These are phyloP conservation scores for Eragrostis tef DNA, from an alignment of 202 grass and related monocot genomes.

Conservation along the genomic window DNA sequence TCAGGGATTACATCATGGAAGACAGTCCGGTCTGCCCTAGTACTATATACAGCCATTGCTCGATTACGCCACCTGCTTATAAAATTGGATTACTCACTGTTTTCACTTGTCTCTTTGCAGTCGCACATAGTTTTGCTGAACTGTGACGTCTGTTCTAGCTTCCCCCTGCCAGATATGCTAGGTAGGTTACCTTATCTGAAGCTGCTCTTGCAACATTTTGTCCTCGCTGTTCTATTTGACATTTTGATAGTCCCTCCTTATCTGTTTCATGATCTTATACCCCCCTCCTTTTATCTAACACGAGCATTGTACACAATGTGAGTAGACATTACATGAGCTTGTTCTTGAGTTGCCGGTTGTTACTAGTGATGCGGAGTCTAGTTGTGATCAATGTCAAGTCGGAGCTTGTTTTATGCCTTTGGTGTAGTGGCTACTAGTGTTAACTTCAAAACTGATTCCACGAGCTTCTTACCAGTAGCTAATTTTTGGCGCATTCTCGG, in stretches of 20 bases:
- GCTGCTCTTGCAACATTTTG: neutral
- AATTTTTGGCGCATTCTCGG: neutral
- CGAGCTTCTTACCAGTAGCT: neutral
- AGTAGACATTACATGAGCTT: conserved; percentile 1
- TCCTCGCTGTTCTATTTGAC: neutral
- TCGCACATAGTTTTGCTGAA: conserved; percentile 98
- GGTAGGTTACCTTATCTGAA: conserved; percentile 60
- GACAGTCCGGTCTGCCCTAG: conserved; percentile 64
- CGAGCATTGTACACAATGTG: neutral
- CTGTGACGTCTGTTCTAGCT: conserved; percentile 97
- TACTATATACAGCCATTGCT: neutral
- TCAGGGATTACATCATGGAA: conserved; percentile 94
- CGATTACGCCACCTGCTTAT: conserved; percentile 10
- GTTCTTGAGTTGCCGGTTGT: neutral
- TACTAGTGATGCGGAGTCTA: neutral
- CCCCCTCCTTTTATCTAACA: neutral
- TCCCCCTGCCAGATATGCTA: conserved; percentile 88
- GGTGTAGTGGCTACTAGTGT: neutral
- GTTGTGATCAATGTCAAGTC: neutral
- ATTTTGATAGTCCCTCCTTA: neutral
- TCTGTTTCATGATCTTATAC: conserved; percentile 11
- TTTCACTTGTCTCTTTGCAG: conserved; percentile 54
- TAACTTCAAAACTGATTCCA: neutral
- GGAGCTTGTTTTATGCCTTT: neutral
- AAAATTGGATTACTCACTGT: neutral